Conservation (phyloP, 257 asterid species). For the Cordia subcordata region DNA sequence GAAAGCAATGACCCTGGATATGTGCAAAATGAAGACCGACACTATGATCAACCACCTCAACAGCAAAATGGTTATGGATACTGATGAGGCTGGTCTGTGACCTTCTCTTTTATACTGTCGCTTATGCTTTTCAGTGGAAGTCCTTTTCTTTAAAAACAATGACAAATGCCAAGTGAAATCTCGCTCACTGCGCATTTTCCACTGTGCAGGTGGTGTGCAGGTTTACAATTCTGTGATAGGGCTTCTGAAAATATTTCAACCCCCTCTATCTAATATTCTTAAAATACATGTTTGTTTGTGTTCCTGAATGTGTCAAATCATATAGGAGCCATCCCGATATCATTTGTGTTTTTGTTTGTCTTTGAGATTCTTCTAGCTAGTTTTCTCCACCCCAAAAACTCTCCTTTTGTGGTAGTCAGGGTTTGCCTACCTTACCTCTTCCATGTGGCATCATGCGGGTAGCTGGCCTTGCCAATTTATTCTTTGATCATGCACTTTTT, state of each 20-base stretch:
- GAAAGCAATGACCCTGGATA: background rate
- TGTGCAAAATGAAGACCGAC: background rate
- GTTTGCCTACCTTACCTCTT: no score
- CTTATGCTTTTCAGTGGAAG: background rate
- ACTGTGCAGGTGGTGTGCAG: slow-evolving; percentile 99
- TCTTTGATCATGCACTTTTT: no score
- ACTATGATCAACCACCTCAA: slow-evolving; percentile 19
- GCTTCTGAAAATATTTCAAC: slow-evolving; percentile 39
- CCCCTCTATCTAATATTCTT: background rate
- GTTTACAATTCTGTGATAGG: slow-evolving; percentile 73
- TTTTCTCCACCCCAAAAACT: no score
- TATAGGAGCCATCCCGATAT: background rate
- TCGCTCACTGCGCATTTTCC: slow-evolving; percentile 90
- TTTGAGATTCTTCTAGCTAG: no score
- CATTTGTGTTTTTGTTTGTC: background rate
- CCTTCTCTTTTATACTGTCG: slow-evolving; percentile 4
- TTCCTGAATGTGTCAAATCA: slow-evolving; percentile 14
- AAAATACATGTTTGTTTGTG: slow-evolving; percentile 2
- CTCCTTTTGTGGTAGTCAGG: no score
- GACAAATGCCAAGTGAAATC: slow-evolving; percentile 22
- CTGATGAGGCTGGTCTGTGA: slow-evolving; percentile 57
- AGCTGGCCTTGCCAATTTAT: no score
- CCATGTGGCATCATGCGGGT: no score
- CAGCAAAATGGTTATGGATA: slow-evolving; percentile 36
- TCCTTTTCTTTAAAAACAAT: background rate